Base-by-base conservation (phyloP, 306 rosid species). In the Vigna mungo region DNA sequence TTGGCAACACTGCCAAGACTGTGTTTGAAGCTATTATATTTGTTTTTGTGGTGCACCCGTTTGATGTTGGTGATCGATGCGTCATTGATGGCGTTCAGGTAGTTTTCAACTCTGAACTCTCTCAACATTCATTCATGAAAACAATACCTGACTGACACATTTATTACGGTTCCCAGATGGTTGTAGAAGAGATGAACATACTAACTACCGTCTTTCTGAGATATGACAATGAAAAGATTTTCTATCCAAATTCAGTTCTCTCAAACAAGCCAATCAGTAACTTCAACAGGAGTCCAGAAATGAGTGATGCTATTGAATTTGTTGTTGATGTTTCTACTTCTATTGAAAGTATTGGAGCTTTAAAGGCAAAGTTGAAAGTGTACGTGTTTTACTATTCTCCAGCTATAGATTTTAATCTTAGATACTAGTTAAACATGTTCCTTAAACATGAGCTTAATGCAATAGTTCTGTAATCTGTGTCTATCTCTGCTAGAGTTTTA, bases 181-280 rank as follows among this genome's bases (percentile, higher is more conserved):
- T 84, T 59, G 98, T 92, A 46, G 98, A 92, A 86, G 97, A 92
- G 92, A 90, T 92, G 98, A 92, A 90, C 83, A 89, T 95, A 74
- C 58, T 95, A 82, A 84, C 93, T 9, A 92, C 96, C 23, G 77
- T 92, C 62, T 92, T 95, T 83, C 80, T 95, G 87, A 87, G 84
- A 82, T 85, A 73, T 36, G 97, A 95, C 87, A 92, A 90, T 36
- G 97, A 92, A 85, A 95, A 90, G 81, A 87, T 90, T 48, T 87
- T 75, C 85, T 95, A 92, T 78, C 98, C 98, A 7, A 95, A 95
- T 72, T 85, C 96, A 54, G 90, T 89, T 78, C 85, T 95, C 15
- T 76, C 93, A 39, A 82, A 87, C 36, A 95, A 92, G 78, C 91
- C 97, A 53, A 92, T 92, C 80, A 86, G 97, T 85, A 95, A 92